These are phyloP conservation scores for Penicillium desertorum DNA, from an alignment of 495 filamentous ascomycete genomes.

Conservation along the genomic window DNA sequence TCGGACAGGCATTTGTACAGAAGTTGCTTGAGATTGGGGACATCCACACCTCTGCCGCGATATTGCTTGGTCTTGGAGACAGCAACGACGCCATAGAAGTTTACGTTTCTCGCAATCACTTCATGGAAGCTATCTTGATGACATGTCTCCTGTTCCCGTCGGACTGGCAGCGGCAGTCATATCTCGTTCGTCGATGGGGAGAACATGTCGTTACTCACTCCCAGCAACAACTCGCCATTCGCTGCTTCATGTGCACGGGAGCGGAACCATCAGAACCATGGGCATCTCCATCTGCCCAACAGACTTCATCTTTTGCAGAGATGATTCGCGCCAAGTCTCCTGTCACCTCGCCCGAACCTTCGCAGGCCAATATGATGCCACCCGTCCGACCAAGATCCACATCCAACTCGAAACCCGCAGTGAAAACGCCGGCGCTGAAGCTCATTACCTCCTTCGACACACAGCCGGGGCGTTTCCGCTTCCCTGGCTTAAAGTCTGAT, in stretches of 20 bases:
- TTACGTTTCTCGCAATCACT: constrained; percentile 87
- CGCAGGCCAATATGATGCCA: constrained; percentile 31
- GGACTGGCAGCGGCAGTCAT: constrained; percentile 88
- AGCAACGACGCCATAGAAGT: constrained; percentile 94
- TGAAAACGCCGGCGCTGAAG: constrained; percentile 84
- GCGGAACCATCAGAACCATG: constrained; percentile 76
- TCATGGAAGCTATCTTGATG: constrained; percentile 85
- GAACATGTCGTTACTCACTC: constrained; percentile 84
- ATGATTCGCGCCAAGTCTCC: constrained; percentile 45
- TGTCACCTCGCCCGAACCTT: constrained; percentile 39
- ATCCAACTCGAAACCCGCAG: constrained; percentile 41
- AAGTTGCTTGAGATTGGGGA: constrained; percentile 86
- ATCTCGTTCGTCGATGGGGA: constrained; percentile 90
- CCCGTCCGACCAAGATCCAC: constrained; percentile 29
- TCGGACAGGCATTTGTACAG: constrained; percentile 90
- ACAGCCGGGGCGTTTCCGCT: constrained; percentile 59
- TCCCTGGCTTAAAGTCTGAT: constrained; percentile 64
- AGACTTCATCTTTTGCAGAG: constrained; percentile 51
- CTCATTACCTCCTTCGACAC: constrained; percentile 85
- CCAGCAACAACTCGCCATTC: constrained; percentile 85
- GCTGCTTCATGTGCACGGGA: constrained; percentile 85
- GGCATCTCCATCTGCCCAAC: constrained; percentile 76
- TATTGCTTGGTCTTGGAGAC: constrained; percentile 88
- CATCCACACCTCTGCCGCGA: constrained; percentile 85
- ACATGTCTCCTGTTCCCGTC: constrained; percentile 69